Conservation (phyloP, 768 basidiomycete species). For the Brasilioporus rufonigricans region DNA sequence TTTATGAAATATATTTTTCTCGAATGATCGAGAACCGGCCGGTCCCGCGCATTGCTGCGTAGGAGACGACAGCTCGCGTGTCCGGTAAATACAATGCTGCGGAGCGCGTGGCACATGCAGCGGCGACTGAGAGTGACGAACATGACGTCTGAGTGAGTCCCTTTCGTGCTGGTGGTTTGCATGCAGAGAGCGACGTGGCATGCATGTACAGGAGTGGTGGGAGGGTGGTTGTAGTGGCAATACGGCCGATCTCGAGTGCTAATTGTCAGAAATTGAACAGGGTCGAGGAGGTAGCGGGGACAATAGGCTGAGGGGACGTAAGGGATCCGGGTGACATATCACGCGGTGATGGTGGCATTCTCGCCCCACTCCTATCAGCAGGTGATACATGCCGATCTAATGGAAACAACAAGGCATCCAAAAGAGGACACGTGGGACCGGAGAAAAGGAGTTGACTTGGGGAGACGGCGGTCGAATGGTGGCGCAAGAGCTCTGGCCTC, state of each 20-base stretch:
- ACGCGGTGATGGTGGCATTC: conserved; percentile 17
- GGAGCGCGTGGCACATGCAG: conserved; percentile 7
- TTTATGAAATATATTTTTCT: conserved; percentile 3
- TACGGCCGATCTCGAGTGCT: background rate
- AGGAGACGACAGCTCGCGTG: background rate
- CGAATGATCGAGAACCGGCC: conserved; percentile 12
- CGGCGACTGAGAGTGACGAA: background rate
- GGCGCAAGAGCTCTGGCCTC: conserved; percentile 11
- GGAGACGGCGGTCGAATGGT: conserved; percentile 7
- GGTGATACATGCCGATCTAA: conserved; percentile 7
- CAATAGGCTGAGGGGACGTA: conserved; percentile 4
- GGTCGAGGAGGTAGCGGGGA: conserved; percentile 6
- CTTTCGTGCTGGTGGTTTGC: no score
- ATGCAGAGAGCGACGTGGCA: background rate
- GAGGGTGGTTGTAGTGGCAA: background rate
- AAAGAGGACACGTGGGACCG: conserved; percentile 17
- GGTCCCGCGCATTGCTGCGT: no score
- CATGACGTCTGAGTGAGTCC: no score
- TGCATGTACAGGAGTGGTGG: background rate
- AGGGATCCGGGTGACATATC: conserved; percentile 1
- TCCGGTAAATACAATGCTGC: conserved; percentile 13
- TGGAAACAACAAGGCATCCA: conserved; percentile 6
- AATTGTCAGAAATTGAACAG: background rate
- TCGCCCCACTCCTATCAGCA: conserved; percentile 22
- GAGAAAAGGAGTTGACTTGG: conserved; percentile 19